Conservation (phyloP, 257 asterid genomes). For the Solanum clarkiae region DNA sequence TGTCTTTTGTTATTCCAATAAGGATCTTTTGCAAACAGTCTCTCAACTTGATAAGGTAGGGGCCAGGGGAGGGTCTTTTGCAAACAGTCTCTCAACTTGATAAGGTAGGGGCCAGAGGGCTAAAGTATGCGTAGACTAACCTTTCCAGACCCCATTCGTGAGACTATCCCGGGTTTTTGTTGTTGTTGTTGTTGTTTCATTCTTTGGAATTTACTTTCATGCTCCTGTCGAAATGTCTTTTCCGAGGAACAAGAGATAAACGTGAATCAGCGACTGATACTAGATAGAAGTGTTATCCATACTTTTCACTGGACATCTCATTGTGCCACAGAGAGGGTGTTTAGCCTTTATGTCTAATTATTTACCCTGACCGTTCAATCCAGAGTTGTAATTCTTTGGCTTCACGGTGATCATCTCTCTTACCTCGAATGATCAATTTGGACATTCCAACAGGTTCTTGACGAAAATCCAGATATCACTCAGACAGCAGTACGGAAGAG, state of each 20-base stretch:
- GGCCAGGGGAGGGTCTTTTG: background rate
- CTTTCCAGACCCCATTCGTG: background rate
- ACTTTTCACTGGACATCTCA: background rate
- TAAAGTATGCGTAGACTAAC: background rate
- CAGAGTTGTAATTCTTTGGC: background rate
- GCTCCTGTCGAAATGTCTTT: background rate
- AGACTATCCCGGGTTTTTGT: background rate
- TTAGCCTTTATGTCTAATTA: background rate
- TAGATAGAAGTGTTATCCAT: background rate
- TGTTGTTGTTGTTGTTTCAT: background rate
- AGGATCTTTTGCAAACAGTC: background rate
- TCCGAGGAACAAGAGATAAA: background rate
- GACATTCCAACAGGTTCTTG: constrained; percentile 34
- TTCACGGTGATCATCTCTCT: background rate
- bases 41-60: background rate
- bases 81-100: background rate
- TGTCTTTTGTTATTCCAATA: background rate
- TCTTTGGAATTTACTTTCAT: background rate
- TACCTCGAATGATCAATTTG: background rate
- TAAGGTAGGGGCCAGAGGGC: background rate
- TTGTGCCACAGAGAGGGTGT: background rate
- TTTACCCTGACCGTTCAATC: background rate
- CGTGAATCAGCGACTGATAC: background rate
- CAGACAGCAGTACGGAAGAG: constrained; percentile 38
- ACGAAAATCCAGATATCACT: constrained; percentile 15